A percentile compares a stretch with the other conserved stretches of the same genome.
Evolutionary conservation across 2,329 filamentous ascomycete genomes (phyloP).

Genomic region (Diaporthe sp.): DNA sequence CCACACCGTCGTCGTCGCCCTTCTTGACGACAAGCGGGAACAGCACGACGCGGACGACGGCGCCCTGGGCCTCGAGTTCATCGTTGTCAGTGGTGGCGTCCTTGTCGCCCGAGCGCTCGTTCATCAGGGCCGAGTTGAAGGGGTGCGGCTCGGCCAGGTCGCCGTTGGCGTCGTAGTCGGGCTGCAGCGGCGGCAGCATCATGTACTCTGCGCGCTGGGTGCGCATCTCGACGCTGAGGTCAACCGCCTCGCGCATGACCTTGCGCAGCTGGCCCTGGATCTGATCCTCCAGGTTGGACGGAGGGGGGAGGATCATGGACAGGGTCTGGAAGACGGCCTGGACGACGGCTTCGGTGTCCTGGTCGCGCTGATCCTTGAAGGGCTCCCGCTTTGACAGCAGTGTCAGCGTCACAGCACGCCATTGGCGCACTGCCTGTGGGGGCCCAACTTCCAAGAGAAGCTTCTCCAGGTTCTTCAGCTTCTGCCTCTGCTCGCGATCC

Average conservation of each 20-base stretch:
- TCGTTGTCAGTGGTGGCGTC: conserved; percentile 72
- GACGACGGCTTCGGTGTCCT: conserved; percentile 96
- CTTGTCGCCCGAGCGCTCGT: conserved; percentile 80
- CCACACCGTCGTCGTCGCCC: conserved; percentile 87
- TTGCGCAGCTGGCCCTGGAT: conserved; percentile 88
- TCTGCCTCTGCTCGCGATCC: conserved; percentile 97
- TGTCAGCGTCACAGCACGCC: conserved; percentile 95
- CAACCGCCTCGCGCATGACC: conserved; percentile 90
- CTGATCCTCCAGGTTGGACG: conserved; percentile 82
- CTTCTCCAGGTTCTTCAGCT: conserved; percentile 96
- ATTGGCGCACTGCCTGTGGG: conserved; percentile 90
- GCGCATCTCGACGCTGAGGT: conserved; percentile 96
- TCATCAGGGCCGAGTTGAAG: conserved; percentile 96
- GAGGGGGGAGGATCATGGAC: conserved; percentile 87
- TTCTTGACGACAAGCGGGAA: conserved; percentile 98
- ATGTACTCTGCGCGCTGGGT: conserved; percentile 97
- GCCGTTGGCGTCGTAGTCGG: conserved; percentile 94
- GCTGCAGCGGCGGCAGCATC: conserved; percentile 95
- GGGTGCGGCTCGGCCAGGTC: conserved; percentile 88
- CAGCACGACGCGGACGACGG: conserved; percentile 90
- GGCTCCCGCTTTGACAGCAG: conserved; percentile 83
- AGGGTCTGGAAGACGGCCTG: conserved; percentile 90
- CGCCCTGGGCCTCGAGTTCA: conserved; percentile 81
- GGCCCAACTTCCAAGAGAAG: conserved; percentile 90
- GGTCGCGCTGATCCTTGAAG: conserved; percentile 87